Evolutionary conservation across 1,139 yeast genomes (phyloP).

Genomic region (Candida gigantensis): DNA sequence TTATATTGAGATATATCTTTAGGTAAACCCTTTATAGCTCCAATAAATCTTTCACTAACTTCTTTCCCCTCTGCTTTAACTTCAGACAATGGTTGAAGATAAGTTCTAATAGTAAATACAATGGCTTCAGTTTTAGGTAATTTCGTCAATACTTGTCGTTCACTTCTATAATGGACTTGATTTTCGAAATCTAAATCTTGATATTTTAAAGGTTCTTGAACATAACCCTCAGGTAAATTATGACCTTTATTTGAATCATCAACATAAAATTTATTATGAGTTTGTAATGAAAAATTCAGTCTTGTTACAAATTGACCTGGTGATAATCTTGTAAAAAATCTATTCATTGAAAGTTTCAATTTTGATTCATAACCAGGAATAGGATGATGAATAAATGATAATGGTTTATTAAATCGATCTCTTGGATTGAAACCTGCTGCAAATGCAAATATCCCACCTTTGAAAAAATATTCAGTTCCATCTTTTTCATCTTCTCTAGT

Average conservation of each 20-base stretch:
- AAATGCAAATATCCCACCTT: constrained; percentile 67
- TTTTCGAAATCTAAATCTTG: constrained; percentile 53
- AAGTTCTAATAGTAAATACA: constrained; percentile 64
- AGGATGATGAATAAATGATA: constrained; percentile 59
- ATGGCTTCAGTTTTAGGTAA: constrained; percentile 56
- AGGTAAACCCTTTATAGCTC: constrained; percentile 43
- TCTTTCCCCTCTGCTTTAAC: constrained; percentile 55
- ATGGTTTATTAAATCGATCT: constrained; percentile 53
- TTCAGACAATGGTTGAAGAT: constrained; percentile 58
- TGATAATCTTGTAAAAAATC: constrained; percentile 51
- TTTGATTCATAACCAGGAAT: constrained; percentile 61
- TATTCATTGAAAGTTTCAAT: constrained; percentile 61
- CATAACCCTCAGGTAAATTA: constrained; percentile 29
- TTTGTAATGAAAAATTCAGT: constrained; percentile 63
- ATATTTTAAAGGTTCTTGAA: constrained; percentile 35
- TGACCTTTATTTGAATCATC: constrained; percentile 55
- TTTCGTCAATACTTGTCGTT: constrained; percentile 61
- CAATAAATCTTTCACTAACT: constrained; percentile 38
- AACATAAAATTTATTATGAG: constrained; percentile 52
- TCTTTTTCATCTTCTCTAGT: constrained; percentile 35
- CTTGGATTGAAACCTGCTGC: constrained; percentile 77
- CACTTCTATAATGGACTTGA: constrained; percentile 58
- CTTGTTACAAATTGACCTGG: constrained; percentile 59
- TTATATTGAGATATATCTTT: constrained; percentile 41
- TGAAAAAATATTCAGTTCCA: constrained; percentile 58